phyloP scores from a whole-genome alignment of 1,284 basidiomycete genomes.

The Cryptococcus sp. region DNA sequence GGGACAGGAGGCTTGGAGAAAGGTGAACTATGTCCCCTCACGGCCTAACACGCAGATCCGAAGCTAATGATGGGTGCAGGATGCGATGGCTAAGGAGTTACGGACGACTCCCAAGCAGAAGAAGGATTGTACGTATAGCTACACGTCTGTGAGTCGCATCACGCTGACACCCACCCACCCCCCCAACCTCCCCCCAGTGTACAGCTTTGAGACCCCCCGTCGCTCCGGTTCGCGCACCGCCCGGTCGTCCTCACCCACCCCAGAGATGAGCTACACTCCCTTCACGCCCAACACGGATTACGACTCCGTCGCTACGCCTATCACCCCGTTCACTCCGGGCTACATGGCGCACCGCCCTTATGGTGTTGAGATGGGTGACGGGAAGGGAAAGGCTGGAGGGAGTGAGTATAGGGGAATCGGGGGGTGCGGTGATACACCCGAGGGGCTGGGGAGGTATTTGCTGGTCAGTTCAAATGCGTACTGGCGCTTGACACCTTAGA shows the following conservation, averaged over 20 bases:
- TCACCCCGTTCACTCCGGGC: conserved; percentile 13
- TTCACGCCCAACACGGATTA: conserved; percentile 8
- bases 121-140: conserved; percentile 3
- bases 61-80: background rate
- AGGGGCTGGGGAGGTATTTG: conserved; percentile 28
- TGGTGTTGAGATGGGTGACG: too few species aligned
- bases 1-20: background rate
- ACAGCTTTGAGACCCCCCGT: conserved; percentile 7
- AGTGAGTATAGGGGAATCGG: too few species aligned
- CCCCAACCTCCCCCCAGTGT: too few species aligned
- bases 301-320: background rate
- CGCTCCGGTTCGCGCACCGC: background rate
- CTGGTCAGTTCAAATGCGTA: conserved; percentile 28
- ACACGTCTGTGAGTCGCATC: background rate
- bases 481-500: too few species aligned
- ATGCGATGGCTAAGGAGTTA: background rate
- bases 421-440: conserved; percentile 1
- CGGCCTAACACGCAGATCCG: background rate
- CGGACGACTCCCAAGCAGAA: conserved; percentile 8
- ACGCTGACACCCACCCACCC: background rate
- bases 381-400: too few species aligned
- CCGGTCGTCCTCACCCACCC: conserved; percentile 2
- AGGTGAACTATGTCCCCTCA: too few species aligned
- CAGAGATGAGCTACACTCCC: conserved; percentile 10
- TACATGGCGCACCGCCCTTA: background rate